Evolutionary conservation across 345 rosid genomes (phyloP), one percentile per base, ranked within the genome.

Genomic region (Eucalyptus pauciflora): DNA sequence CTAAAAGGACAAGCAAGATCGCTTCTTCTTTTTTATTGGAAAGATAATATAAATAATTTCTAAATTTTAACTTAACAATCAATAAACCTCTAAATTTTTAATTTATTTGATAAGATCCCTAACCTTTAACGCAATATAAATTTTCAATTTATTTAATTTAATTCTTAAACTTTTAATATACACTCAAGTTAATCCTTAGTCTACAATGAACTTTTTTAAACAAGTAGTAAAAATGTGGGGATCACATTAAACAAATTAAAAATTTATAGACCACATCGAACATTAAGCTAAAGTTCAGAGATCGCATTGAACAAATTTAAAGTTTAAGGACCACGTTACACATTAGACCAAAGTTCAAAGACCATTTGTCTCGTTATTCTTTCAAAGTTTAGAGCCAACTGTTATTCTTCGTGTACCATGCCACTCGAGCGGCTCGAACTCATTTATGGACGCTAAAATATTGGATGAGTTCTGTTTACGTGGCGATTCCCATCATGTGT

Each of bases 181-280:
- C 10, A 10, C 3, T 56, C 12, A 24, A 56, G 12, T 22, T 56
- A 56, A 56, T 56, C 5, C 2, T 24, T 56, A 24, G 12, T 9
- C 12, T 56, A 56, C 2, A 1, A 1, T 52, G 58, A 52, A 18
- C 20, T 7, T 52, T 52, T 52, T 56, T 2, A 56, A 56, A 9
- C 1, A 56, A 56, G 12, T 56, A 56, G 1, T 12, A 24, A 56
- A 56, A 54, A 22, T 54, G 2, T 8, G 8, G 8, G 1, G 2
- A 56, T 56, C 13, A 2, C 0, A 24, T 56, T 56, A 0, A 2
- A 56, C 1, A 56, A 56, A 56, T 56, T 56, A 56, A 56, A 2
- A 56, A 0, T 56, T 24, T 56, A 56, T 8, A 1, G 0, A 56
- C 0, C 3, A 56, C 6, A 24, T 56, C 3, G 0, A 56, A 24